These are phyloP conservation scores for Globisporangium cylindrosporum DNA, from an alignment of 352 stramenopile species.

Conservation along the genomic window DNA sequence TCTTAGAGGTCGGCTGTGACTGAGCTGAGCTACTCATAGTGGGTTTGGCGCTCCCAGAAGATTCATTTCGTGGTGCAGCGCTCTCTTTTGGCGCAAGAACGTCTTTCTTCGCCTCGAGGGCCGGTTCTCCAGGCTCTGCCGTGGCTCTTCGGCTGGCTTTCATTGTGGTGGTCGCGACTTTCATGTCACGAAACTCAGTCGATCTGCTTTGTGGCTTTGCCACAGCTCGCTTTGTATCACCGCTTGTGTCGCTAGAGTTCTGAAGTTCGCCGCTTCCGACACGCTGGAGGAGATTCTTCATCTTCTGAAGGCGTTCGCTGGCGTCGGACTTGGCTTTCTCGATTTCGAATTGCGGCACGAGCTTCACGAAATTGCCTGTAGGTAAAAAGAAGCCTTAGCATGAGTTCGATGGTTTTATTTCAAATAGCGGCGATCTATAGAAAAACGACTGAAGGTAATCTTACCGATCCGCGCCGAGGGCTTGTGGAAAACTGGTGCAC, in stretches of 20 bases:
- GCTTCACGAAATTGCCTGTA: constrained; percentile 48
- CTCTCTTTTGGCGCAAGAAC: background rate
- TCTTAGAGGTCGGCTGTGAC: background rate
- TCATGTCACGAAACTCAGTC: background rate
- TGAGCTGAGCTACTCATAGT: background rate
- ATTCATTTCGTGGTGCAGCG: background rate
- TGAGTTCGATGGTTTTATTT: background rate
- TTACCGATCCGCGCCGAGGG: constrained; percentile 45
- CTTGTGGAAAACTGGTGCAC: constrained; percentile 46
- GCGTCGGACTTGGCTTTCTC: constrained; percentile 52
- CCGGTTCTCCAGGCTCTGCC: background rate
- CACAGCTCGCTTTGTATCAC: background rate
- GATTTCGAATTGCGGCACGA: constrained; percentile 42
- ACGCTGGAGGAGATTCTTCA: constrained; percentile 52
- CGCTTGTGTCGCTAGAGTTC: background rate
- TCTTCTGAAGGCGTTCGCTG: constrained; percentile 45
- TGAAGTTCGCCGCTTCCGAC: constrained; percentile 19
- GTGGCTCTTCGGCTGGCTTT: background rate
- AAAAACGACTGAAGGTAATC: background rate
- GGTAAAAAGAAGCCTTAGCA: background rate
- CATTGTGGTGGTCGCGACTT: background rate
- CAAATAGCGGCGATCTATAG: background rate
- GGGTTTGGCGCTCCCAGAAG: background rate
- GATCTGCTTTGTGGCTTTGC: background rate
- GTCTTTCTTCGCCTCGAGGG: background rate